These are phyloP conservation scores for Bacterosira constricta DNA, from an alignment of 108 stramenopile species.

Conservation along the genomic window DNA sequence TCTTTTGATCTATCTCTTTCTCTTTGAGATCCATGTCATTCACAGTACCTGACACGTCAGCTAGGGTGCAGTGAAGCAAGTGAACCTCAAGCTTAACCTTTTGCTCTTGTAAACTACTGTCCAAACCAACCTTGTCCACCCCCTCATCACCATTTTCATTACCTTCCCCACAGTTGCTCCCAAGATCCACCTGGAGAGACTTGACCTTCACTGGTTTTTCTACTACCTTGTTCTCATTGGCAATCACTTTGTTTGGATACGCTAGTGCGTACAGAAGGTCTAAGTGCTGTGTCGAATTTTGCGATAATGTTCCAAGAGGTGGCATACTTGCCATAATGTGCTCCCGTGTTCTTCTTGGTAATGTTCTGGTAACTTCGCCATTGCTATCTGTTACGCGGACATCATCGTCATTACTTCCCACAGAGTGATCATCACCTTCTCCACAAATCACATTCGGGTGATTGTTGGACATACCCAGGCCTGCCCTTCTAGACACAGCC, in stretches of 20 bases:
- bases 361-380: constrained; percentile 65
- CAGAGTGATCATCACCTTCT: constrained; percentile 68
- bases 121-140: not conserved
- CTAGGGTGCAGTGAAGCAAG: not conserved
- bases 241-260: constrained; percentile 62
- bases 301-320: constrained; percentile 72
- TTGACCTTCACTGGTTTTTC: not conserved
- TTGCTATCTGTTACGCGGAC: constrained; percentile 74
- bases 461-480: constrained; percentile 5
- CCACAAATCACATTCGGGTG: constrained; percentile 28
- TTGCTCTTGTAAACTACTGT: not conserved
- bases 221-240: not conserved
- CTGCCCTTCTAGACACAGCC: constrained; percentile 71
- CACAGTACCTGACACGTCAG: not conserved
- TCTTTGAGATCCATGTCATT: not conserved
- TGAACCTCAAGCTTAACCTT: not conserved
- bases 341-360: constrained; percentile 75
- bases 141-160: not conserved
- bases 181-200: not conserved
- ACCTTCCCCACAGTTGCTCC: not conserved
- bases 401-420: constrained; percentile 86
- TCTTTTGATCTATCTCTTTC: not conserved
- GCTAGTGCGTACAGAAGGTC: constrained; percentile 85
- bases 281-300: constrained; percentile 78
- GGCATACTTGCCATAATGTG: constrained; percentile 78